These are phyloP conservation scores for Aspergillus sp. DNA, from an alignment of 2,329 filamentous ascomycete species.

Conservation along the genomic window DNA sequence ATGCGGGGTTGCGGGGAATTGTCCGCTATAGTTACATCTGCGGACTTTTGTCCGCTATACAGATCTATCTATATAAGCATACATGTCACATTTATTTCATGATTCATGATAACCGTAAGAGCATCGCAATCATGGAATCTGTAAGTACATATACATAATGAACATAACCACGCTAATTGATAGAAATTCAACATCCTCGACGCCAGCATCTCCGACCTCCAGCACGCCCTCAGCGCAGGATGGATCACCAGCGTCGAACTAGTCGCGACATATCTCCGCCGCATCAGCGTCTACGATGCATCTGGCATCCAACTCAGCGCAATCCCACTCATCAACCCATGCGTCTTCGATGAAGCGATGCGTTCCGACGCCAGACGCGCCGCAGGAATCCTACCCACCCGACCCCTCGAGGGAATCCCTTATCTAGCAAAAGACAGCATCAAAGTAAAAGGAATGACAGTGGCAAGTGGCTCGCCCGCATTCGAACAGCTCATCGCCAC, in stretches of 20 bases:
- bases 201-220: conserved; percentile 43
- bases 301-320: conserved; percentile 41
- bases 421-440: conserved; percentile 57
- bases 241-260: conserved; percentile 43
- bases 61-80: too few species aligned
- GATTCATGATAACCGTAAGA: too few species aligned
- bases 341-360: conserved; percentile 43
- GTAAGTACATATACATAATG: too few species aligned
- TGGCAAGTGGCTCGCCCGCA: conserved; percentile 52
- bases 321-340: conserved; percentile 45
- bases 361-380: conserved; percentile 43
- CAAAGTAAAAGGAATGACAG: conserved; percentile 50
- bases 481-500: conserved; percentile 47
- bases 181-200: conserved; percentile 33
- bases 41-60: too few species aligned
- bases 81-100: too few species aligned
- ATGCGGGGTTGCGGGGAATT: too few species aligned
- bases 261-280: conserved; percentile 42
- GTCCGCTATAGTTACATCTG: too few species aligned
- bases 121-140: too few species aligned
- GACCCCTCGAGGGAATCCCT: conserved; percentile 52
- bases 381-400: conserved; percentile 27
- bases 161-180: too few species aligned
- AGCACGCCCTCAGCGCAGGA: conserved; percentile 37
- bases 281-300: conserved; percentile 45